Evolutionary conservation across 2,329 filamentous ascomycete species (phyloP), one percentile per base, ranked within the genome.

Genomic region (Clonostachys solani): DNA sequence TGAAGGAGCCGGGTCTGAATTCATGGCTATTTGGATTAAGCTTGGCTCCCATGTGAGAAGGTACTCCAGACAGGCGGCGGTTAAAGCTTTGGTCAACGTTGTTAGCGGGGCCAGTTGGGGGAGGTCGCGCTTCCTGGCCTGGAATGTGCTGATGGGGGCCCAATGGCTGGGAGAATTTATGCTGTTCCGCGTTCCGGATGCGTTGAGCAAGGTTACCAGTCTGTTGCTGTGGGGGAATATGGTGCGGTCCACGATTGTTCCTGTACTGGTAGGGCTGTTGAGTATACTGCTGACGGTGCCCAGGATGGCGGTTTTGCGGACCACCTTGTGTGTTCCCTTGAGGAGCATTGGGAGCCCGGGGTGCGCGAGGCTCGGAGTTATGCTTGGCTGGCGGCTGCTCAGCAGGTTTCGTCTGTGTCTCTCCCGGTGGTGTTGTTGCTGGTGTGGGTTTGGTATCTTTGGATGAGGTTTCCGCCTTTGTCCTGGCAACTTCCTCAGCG

Each of bases 1-100:
- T 91, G 51, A 86, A 86, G 5, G 89, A 84, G 57, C 86, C 95
- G 16, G 92, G 94, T 53, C 87, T 84, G 68, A 96, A 97, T 59
- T 96, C 91, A 60, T 80, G 75, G 55, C 75, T 84, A 56, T 81
- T 83, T 7, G 82, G 82, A 52, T 86, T 86, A 55, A 86, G 60
- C 63, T 83, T 82, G 42, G 71, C 72, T 5, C 71, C 69, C 56
- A 80, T 68, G 45, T 78, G 78, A 40, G 68, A 68, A 12, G 73
- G 68, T n/a, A 75, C 63, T 43, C 70, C 73, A 50, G 74, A 77
- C 42, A 77, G 58, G 42, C 82, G 72, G 56, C 78, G 71, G 59
- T 74, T 67, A 69, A 80, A 76, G 58, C 85, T 72, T 5, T 38
- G 15, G 15, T n/a, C 15, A 51, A 71, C 60, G 51, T 70, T 57